Evolutionary conservation across 2,329 filamentous ascomycete genomes (phyloP), one percentile per base, ranked within the genome.

Genomic region (Botrytis fragariae): DNA sequence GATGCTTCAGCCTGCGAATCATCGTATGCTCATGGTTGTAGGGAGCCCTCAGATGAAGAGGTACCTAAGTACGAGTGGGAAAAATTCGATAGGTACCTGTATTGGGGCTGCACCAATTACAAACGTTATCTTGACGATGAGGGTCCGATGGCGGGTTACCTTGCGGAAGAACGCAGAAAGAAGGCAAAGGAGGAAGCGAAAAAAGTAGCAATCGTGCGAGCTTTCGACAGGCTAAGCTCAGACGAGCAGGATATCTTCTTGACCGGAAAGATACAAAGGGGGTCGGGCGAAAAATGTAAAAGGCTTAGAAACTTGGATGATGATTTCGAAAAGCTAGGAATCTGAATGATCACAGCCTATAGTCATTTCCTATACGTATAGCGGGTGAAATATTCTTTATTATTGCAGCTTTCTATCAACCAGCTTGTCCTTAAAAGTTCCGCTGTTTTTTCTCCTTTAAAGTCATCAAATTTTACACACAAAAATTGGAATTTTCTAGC

Each of bases 91-190:
- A 61, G 59, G 32, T 37, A 61, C 14, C 16, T 39, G 59, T 61
- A 61, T 61, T 2, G 12, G 10, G 1, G n/a, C 0, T 61, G 59
- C 59, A n/a, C 59, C 35, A 61, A 61, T 61, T 61, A 61, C 25
- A 4, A 1, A 35, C 35, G 35, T 61, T 61, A 39, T 61, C 12
- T 61, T 4, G 1, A 14, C 1, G 22, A 25, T 4, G 6, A n/a
- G 6, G 6, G 7, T 39, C 0, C 0, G 25, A 4, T 22, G 14
- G 12, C 35, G 7, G 2, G 1, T n/a, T 4, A 1, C 35, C 22
- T 61, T 39, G 35, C 8, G 12, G 0, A 18, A 16, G 1, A 0
- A 25, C 59, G 7, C 7, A 8, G 39, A 61, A 16, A 16, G 25
- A 18, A 4, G 35, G 35, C 1, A 61, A 61, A 61, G 12, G 22